A percentile compares a stretch with the other conserved stretches of the same genome.
Conservation (phyloP, 139 green algal genomes). For the Closterium sp. region DNA sequence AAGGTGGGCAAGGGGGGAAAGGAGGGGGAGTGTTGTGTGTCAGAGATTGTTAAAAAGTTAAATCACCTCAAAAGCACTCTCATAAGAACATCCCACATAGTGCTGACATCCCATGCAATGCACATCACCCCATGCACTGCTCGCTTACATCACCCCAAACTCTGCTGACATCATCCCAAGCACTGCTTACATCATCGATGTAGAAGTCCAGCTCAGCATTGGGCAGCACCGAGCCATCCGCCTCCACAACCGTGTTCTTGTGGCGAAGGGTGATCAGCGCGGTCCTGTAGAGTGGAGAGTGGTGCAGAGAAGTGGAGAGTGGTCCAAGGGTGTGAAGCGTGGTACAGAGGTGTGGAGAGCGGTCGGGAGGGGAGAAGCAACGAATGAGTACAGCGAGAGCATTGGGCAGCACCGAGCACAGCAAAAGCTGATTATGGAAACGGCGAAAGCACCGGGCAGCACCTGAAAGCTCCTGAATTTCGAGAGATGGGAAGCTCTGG, state of each 20-base stretch:
- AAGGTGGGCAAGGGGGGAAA: not conserved
- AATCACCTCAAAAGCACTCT: too few species aligned
- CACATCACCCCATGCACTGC: too few species aligned
- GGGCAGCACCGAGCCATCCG: slow-evolving; percentile 17
- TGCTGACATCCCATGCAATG: too few species aligned
- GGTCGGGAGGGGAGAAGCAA: not conserved
- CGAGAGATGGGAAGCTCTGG: not conserved
- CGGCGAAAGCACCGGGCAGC: too few species aligned
- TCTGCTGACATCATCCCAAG: too few species aligned
- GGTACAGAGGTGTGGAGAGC: not conserved
- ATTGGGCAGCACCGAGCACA: slow-evolving; percentile 9
- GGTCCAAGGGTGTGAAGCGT: not conserved
- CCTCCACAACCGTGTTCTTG: slow-evolving; percentile 25
- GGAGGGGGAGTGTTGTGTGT: not conserved
- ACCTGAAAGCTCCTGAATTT: not conserved
- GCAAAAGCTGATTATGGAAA: slow-evolving; percentile 21
- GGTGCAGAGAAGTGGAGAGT: not conserved
- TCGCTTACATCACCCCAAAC: too few species aligned
- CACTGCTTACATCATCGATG: slow-evolving; percentile 59
- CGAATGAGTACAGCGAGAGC: not conserved
- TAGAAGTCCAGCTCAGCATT: slow-evolving; percentile 77
- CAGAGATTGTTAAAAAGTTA: too few species aligned
- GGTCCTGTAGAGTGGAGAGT: slow-evolving; percentile 36
- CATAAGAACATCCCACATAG: too few species aligned
- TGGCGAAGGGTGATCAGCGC: slow-evolving; percentile 39